phyloP scores from a whole-genome alignment of 2,329 filamentous ascomycete genomes.

The Penicillium paneum region DNA sequence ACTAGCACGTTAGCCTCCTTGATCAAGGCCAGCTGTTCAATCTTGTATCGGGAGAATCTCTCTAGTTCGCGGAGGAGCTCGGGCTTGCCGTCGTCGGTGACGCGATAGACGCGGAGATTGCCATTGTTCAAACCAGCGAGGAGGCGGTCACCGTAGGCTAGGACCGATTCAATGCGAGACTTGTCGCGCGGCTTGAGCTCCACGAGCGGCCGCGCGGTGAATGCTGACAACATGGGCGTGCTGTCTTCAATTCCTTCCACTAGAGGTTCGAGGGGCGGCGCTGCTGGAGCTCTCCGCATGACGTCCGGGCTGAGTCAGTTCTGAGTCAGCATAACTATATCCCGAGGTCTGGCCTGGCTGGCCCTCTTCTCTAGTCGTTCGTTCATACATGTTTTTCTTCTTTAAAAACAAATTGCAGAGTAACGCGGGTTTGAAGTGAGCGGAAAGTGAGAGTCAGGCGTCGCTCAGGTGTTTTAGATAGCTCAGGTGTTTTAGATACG shows the following conservation, averaged over 20 bases:
- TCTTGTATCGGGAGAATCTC: conserved; percentile 83
- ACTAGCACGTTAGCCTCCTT: conserved; percentile 92
- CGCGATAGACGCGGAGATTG: conserved; percentile 80
- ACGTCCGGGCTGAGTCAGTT: conserved; percentile 14
- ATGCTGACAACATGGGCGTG: conserved; percentile 82
- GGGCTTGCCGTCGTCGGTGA: conserved; percentile 63
- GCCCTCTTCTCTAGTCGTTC: not conserved
- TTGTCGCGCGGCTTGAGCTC: conserved; percentile 96
- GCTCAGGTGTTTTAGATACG: too few species aligned
- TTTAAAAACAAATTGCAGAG: too few species aligned
- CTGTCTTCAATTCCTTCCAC: conserved; percentile 18
- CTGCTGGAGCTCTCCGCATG: conserved; percentile 11
- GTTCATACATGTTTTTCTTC: not conserved
- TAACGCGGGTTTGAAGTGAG: too few species aligned
- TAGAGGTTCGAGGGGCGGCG: conserved; percentile 7
- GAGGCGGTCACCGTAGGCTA: conserved; percentile 88
- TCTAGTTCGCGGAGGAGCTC: conserved; percentile 89
- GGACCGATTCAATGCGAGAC: conserved; percentile 92
- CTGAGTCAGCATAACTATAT: conserved; percentile 6
- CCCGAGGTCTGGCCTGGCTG: not conserved
- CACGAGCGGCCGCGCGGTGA: conserved; percentile 92
- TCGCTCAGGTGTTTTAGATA: not conserved
- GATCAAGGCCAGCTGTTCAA: conserved; percentile 92
- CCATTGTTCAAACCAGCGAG: conserved; percentile 91
- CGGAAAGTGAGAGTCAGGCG: not conserved